These are phyloP conservation scores for Hypoxylon fuscum DNA, from an alignment of 495 filamentous ascomycete species.

Conservation along the genomic window DNA sequence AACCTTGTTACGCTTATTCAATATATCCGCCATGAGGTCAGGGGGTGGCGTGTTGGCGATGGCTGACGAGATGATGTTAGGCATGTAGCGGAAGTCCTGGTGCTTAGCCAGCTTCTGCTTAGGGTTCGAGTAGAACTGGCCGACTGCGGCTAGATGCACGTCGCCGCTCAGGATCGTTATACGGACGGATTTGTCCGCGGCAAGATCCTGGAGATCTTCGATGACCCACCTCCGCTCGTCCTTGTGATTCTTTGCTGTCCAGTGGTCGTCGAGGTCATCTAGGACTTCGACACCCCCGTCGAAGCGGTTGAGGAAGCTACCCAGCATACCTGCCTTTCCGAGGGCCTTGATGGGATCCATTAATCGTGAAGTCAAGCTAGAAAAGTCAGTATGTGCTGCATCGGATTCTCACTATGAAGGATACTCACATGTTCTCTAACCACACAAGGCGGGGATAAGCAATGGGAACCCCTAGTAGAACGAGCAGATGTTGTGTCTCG, in stretches of 20 bases:
- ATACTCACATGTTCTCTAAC: slow-evolving; percentile 71
- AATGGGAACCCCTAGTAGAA: slow-evolving; percentile 85
- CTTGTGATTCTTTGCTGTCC: slow-evolving; percentile 96
- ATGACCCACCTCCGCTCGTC: slow-evolving; percentile 85
- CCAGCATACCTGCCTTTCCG: slow-evolving; percentile 81
- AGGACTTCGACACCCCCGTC: slow-evolving; percentile 93
- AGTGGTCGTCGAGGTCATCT: slow-evolving; percentile 93
- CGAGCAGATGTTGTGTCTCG: slow-evolving; percentile 87
- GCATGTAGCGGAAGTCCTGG: slow-evolving; percentile 93
- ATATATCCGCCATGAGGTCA: slow-evolving; percentile 85
- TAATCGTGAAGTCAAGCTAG: slow-evolving; percentile 79
- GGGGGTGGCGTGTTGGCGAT: slow-evolving; percentile 88
- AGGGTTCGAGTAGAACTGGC: slow-evolving; percentile 92
- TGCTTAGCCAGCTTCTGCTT: slow-evolving; percentile 80
- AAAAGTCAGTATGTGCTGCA: slow-evolving; percentile 19
- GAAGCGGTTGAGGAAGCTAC: slow-evolving; percentile 83
- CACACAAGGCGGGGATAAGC: slow-evolving; percentile 91
- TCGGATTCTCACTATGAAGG: not conserved
- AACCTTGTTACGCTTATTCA: slow-evolving; percentile 92
- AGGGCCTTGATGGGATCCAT: slow-evolving; percentile 91
- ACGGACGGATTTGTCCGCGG: slow-evolving; percentile 89
- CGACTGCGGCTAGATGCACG: slow-evolving; percentile 91
- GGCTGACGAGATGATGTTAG: slow-evolving; percentile 85
- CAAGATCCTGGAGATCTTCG: slow-evolving; percentile 87
- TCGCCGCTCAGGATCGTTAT: slow-evolving; percentile 90